Evolutionary conservation across 2,329 filamentous ascomycete species (phyloP).

Genomic region (Pseudocercospora musae): DNA sequence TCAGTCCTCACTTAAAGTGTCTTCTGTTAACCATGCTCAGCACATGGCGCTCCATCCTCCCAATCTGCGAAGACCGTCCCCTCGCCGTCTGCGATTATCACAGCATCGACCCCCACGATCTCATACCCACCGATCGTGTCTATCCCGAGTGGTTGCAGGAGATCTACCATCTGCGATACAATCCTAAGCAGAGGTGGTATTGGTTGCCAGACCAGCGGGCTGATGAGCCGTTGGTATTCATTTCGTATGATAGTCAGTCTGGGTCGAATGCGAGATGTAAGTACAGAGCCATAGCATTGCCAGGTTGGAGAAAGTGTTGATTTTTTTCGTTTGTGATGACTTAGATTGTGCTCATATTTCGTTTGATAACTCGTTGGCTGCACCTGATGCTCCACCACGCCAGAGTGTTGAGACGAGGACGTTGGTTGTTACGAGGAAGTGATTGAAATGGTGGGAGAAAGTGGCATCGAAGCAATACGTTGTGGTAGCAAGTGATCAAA

Average conservation of each 20-base stretch:
- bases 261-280: not conserved
- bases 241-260: not conserved
- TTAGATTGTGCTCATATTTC: not conserved
- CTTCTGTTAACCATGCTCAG: too few species aligned
- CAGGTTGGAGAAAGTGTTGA: not conserved
- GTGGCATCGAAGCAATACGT: not conserved
- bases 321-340: not conserved
- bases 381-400: not conserved
- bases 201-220: not conserved
- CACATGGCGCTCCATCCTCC: not conserved
- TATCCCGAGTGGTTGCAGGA: conserved; percentile 2
- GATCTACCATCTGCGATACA: conserved; percentile 1
- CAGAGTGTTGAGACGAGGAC: not conserved
- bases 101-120: not conserved
- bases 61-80: not conserved
- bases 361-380: not conserved
- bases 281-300: not conserved
- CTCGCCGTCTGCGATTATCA: not conserved
- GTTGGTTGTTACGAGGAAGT: not conserved
- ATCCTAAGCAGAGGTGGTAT: not conserved
- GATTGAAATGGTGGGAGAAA: not conserved
- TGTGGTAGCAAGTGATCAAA: too few species aligned
- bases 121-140: not conserved
- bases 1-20: too few species aligned
- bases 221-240: not conserved